Evolutionary conservation across 2,329 filamentous ascomycete genomes (phyloP), one percentile per base, ranked within the genome.

Genomic region (Allantophomopsis cytisporea): DNA sequence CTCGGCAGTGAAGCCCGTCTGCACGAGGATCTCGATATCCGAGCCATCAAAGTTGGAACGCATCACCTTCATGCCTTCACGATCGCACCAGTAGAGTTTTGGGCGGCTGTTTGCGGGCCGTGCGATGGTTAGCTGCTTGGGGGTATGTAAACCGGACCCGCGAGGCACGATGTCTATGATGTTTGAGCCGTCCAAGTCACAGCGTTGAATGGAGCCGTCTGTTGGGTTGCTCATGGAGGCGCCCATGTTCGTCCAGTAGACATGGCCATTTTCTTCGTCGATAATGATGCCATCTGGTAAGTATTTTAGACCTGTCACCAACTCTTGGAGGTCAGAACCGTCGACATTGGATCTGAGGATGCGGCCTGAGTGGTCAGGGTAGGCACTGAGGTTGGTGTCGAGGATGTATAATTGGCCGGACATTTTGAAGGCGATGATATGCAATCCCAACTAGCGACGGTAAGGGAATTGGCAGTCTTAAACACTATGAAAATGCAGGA

Each of bases 211-310:
- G 2, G 36, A 40, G 1, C 48, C 47, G 21, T 43, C 36, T 12
- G 37, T 37, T 34, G 31, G 31, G 15, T 49, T 44, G 13, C 33
- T 17, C 3, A 18, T 17, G 0, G 59, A 59, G 2, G 50, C 36
- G 0, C 68, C 68, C 68, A 71, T 71, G 46, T 57, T 60, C 3
- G 66, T 68, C 66, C 66, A 71, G 47, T 66, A 70, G 15, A 71
- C 56, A 28, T 59, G 57, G 2, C 53, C 51, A 1, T 44, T 49
- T 0, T 45, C 36, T 1, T 45, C 37, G 14, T 57, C 58, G 3
- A 66, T 50, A 13, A 58, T 59, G 12, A 71, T 59, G 1, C 68
- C 66, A 38, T 70, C 66, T 2, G 66, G 67, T 5, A 62, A 50
- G 32, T 40, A 39, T 37, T 46, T 40, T 28, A 41, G 10, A 3